These are phyloP conservation scores for Pilobolus umbonatus DNA, from an alignment of 192 early-diverging fungal species.

Conservation along the genomic window DNA sequence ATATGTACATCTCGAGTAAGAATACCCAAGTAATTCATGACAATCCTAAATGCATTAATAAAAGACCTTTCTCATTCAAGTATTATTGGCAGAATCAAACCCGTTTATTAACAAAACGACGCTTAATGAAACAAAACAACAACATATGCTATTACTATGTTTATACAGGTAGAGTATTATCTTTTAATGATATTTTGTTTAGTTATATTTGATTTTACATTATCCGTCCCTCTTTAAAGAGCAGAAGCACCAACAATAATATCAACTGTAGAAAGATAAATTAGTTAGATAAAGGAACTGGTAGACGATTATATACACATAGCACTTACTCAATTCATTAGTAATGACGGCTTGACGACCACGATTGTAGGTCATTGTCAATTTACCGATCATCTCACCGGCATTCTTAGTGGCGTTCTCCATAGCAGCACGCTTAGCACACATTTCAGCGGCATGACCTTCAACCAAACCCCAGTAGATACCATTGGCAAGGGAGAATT, in stretches of 20 bases:
- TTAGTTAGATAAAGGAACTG: constrained; percentile 5
- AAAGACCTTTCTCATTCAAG: no score
- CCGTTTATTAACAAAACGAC: no score
- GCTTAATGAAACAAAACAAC: no score
- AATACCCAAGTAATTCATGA: no score
- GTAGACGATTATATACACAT: not conserved
- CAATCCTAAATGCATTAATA: no score
- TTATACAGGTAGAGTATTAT: no score
- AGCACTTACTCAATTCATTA: constrained; percentile 79
- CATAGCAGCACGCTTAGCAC: constrained; percentile 96
- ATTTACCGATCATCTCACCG: constrained; percentile 93
- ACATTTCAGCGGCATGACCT: constrained; percentile 94
- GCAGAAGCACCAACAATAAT: constrained; percentile 97
- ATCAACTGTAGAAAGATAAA: constrained; percentile 52
- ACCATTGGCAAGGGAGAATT: constrained; percentile 92
- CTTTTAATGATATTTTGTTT: not conserved
- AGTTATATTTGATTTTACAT: not conserved
- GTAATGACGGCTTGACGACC: constrained; percentile 97
- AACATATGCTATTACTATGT: no score
- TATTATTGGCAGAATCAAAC: no score
- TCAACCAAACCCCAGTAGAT: constrained; percentile 96
- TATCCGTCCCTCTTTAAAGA: constrained; percentile 68
- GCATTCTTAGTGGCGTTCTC: constrained; percentile 99
- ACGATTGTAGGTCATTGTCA: constrained; percentile 96
- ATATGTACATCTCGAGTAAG: no score